These are phyloP conservation scores for Colletotrichum lentis DNA, from an alignment of 2,329 filamentous ascomycete species.

Conservation along the genomic window DNA sequence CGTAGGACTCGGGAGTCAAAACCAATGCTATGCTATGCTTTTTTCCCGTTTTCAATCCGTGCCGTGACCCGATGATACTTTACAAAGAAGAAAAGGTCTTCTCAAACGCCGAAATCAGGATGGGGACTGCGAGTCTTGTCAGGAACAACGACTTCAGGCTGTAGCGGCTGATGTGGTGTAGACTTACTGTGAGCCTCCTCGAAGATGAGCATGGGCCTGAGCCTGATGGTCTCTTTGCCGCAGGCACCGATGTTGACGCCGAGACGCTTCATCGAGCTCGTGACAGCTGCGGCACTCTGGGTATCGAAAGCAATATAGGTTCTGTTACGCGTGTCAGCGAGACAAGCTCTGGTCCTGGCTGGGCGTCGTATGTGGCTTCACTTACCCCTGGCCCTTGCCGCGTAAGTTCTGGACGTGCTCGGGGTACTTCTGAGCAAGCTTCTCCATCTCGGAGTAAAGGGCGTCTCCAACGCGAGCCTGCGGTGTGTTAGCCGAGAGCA, in stretches of 20 bases:
- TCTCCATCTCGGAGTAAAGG: slow-evolving; percentile 71
- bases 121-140: slow-evolving; percentile 44
- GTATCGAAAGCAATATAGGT: slow-evolving; percentile 86
- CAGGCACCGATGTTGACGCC: slow-evolving; percentile 83
- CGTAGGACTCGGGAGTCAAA: neutral
- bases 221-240: slow-evolving; percentile 72
- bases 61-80: slow-evolving; percentile 8
- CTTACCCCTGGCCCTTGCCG: slow-evolving; percentile 72
- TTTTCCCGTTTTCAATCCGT: slow-evolving; percentile 5
- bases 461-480: slow-evolving; percentile 70
- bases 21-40: slow-evolving; percentile 28
- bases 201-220: slow-evolving; percentile 85
- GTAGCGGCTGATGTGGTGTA: neutral
- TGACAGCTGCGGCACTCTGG: slow-evolving; percentile 71
- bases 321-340: slow-evolving; percentile 32
- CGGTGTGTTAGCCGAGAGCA: slow-evolving; percentile 8
- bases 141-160: neutral
- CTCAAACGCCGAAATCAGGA: slow-evolving; percentile 80
- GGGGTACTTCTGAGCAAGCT: slow-evolving; percentile 71
- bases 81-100: slow-evolving; percentile 66
- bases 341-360: neutral
- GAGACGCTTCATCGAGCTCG: slow-evolving; percentile 74
- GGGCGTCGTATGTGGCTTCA: neutral
- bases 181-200: slow-evolving; percentile 68
- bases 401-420: slow-evolving; percentile 75